A percentile compares a stretch with the other conserved stretches of the same genome.
phyloP scores from a whole-genome alignment of 371 early-diverging fungal genomes.

The Apophysomyces sp. region DNA sequence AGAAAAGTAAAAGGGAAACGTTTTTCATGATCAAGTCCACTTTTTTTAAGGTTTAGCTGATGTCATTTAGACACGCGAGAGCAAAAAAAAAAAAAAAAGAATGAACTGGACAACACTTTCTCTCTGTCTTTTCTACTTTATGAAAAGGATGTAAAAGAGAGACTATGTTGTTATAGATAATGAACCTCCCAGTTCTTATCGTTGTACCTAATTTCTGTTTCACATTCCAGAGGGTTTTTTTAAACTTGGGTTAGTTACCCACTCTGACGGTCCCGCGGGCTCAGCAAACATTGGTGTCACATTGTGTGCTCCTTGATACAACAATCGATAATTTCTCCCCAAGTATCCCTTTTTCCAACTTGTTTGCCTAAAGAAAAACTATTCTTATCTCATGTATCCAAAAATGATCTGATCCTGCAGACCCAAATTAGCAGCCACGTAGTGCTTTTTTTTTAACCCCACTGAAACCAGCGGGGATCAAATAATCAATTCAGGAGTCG shows the following conservation, averaged over 20 bases:
- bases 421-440: not conserved
- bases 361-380: not conserved
- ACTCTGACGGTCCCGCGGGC: not conserved
- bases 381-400: not conserved
- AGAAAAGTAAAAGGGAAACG: not conserved
- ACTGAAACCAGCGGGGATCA: not conserved
- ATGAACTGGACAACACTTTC: too few relatives aligned
- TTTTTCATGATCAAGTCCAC: not conserved
- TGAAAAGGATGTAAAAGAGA: too few relatives aligned
- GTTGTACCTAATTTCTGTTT: not conserved
- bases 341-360: not conserved
- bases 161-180: too few relatives aligned
- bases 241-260: not conserved
- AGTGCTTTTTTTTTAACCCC: not conserved
- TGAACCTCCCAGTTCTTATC: too few relatives aligned
- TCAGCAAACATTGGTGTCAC: constrained; percentile 1
- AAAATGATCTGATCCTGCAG: not conserved
- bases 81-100: constrained; percentile 9
- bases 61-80: constrained; percentile 5
- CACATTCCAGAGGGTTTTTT: not conserved
- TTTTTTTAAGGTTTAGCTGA: not conserved
- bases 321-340: not conserved
- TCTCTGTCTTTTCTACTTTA: too few relatives aligned
- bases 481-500: not conserved
- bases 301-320: not conserved